These are phyloP conservation scores for Cryptococcus amylolentus DNA, from an alignment of 1,284 basidiomycete genomes.

Conservation along the genomic window DNA sequence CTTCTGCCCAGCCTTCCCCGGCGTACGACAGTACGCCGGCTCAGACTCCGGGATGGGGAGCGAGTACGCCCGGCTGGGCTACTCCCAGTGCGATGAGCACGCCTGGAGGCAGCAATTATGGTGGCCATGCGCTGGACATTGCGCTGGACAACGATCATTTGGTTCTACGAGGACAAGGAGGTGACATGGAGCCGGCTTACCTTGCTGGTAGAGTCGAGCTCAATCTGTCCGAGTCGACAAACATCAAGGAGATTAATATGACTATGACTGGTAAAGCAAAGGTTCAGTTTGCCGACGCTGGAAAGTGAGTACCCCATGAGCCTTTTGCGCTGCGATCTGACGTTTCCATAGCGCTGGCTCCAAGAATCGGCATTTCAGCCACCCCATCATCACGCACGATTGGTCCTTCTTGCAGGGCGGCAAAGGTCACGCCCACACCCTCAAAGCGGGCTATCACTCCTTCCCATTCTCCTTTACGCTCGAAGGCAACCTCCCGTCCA, in stretches of 20 bases:
- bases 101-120: constrained; percentile 22
- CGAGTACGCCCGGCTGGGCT: constrained; percentile 1
- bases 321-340: background rate
- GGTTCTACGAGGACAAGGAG: constrained; percentile 71
- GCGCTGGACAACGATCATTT: constrained; percentile 66
- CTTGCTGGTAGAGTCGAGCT: constrained; percentile 68
- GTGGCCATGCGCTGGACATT: constrained; percentile 60
- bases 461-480: constrained; percentile 79
- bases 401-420: constrained; percentile 65
- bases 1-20: background rate
- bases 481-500: constrained; percentile 76
- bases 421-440: constrained; percentile 72
- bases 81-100: constrained; percentile 18
- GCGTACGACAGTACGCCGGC: constrained; percentile 1
- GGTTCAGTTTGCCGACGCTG: constrained; percentile 61
- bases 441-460: constrained; percentile 61
- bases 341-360: constrained; percentile 23
- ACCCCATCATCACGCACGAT: constrained; percentile 71
- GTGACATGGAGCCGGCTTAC: constrained; percentile 71
- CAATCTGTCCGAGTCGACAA: constrained; percentile 71
- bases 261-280: constrained; percentile 77
- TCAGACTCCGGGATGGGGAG: background rate
- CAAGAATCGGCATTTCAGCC: constrained; percentile 55
- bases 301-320: constrained; percentile 58
- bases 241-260: constrained; percentile 80